Percentiles rank a stretch among this genome's conserved stretches.
These are phyloP conservation scores for Diaporthe vaccinii DNA, from an alignment of 2,329 filamentous ascomycete species.

Conservation along the genomic window DNA sequence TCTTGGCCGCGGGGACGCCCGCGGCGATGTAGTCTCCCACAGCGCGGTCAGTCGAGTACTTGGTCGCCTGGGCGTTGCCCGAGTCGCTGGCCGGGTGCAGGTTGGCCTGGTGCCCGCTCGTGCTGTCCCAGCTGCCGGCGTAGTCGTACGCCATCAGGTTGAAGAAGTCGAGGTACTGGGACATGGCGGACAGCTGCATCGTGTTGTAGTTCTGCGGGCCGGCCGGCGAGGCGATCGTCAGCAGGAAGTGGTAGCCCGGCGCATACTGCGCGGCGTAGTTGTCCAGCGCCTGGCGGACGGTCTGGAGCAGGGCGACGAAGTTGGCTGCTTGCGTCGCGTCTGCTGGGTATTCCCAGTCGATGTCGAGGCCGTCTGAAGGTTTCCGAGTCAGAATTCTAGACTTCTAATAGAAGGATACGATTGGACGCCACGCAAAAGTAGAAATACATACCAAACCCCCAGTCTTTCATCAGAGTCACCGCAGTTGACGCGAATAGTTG, in stretches of 20 bases:
- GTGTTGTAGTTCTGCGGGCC: conserved; percentile 61
- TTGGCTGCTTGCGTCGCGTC: conserved; percentile 56
- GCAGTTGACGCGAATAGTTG: conserved; percentile 77
- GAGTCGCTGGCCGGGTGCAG: conserved; percentile 65
- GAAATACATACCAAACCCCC: conserved; percentile 55
- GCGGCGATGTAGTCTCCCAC: conserved; percentile 74
- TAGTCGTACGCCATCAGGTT: conserved; percentile 83
- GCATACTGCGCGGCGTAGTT: conserved; percentile 60
- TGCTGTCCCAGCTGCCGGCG: conserved; percentile 75
- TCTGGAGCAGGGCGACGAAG: conserved; percentile 59
- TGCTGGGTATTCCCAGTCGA: conserved; percentile 58
- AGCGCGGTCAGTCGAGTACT: conserved; percentile 77
- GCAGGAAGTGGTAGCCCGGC: conserved; percentile 63
- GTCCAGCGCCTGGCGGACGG: conserved; percentile 62
- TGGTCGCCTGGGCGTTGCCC: conserved; percentile 70
- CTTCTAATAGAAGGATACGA: not conserved
- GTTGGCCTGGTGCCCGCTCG: conserved; percentile 79
- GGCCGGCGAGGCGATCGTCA: conserved; percentile 67
- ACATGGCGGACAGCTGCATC: conserved; percentile 61
- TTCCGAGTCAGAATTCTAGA: not conserved
- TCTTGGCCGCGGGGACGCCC: conserved; percentile 74
- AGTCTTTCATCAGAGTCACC: conserved; percentile 78
- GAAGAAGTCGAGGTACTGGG: conserved; percentile 64
- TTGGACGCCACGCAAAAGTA: no score
- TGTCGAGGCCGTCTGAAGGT: conserved; percentile 62